Evolutionary conservation across 2,329 filamentous ascomycete species (phyloP).

Genomic region (Trichoderma hamatum): DNA sequence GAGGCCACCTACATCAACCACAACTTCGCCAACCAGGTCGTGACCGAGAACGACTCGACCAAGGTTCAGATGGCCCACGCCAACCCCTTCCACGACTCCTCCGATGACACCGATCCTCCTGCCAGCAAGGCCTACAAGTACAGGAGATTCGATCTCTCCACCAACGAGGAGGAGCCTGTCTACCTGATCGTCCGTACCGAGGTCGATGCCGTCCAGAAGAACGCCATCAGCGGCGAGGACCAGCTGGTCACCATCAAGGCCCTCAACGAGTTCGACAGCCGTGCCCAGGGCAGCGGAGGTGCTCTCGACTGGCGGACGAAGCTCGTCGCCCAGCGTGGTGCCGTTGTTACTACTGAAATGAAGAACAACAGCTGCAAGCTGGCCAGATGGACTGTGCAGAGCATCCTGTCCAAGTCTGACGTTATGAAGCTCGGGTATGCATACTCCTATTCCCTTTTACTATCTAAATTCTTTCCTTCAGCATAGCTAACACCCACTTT

Average conservation of each 20-base stretch:
- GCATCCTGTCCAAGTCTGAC: conserved; percentile 95
- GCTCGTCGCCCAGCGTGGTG: conserved; percentile 90
- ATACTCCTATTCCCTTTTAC: conserved; percentile 31
- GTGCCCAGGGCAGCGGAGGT: conserved; percentile 91
- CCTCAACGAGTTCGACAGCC: conserved; percentile 98
- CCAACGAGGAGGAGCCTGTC: conserved; percentile 92
- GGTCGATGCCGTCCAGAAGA: conserved; percentile 94
- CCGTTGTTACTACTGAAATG: conserved; percentile 98
- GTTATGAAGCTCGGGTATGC: conserved; percentile 94
- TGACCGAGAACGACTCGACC: conserved; percentile 74
- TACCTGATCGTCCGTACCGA: conserved; percentile 93
- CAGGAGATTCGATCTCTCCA: conserved; percentile 91
- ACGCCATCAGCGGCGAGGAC: conserved; percentile 87
- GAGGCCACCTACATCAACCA: conserved; percentile 99
- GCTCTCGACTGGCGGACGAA: conserved; percentile 97
- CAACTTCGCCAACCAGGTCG: conserved; percentile 97
- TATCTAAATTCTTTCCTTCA: neutral
- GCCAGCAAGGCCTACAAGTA: conserved; percentile 99
- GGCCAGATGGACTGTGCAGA: conserved; percentile 95
- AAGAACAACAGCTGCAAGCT: conserved; percentile 99
- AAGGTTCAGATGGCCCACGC: conserved; percentile 84
- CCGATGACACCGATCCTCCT: conserved; percentile 89
- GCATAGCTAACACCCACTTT: conserved; percentile 29
- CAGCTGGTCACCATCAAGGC: conserved; percentile 92
- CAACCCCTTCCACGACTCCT: conserved; percentile 96